Evolutionary conservation across 2,329 filamentous ascomycete genomes (phyloP).

Genomic region (Pseudocercospora musae): DNA sequence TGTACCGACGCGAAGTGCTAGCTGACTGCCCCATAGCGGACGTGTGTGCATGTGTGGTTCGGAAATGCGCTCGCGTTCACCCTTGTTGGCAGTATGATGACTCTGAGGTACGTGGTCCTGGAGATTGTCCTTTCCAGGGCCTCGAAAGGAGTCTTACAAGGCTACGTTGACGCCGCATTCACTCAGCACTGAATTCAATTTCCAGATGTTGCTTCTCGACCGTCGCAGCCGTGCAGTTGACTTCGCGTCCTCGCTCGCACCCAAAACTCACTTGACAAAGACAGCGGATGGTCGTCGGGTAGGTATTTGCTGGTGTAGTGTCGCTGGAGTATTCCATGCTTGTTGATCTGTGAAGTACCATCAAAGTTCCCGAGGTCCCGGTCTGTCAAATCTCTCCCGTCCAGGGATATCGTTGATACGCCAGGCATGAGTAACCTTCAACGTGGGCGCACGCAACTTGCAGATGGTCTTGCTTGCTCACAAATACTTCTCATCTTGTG

Average conservation of each 20-base stretch:
- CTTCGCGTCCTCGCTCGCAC: background rate
- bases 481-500: background rate
- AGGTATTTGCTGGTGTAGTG: background rate
- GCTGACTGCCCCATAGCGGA: background rate
- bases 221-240: background rate
- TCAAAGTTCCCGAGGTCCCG: conserved; percentile 4
- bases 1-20: background rate
- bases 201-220: background rate
- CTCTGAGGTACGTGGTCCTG: background rate
- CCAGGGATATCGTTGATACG: conserved; percentile 4
- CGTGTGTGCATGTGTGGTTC: background rate
- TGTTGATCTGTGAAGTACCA: background rate
- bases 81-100: background rate
- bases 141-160: background rate
- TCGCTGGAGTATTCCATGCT: background rate
- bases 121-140: conserved; percentile 1
- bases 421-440: background rate
- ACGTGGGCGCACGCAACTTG: background rate
- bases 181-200: background rate
- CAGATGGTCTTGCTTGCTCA: background rate
- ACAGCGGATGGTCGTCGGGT: background rate
- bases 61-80: background rate
- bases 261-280: background rate
- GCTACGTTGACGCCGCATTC: background rate
- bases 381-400: conserved; percentile 11